Evolutionary conservation across 2,329 filamentous ascomycete species (phyloP).

Genomic region (Alternaria sp.): DNA sequence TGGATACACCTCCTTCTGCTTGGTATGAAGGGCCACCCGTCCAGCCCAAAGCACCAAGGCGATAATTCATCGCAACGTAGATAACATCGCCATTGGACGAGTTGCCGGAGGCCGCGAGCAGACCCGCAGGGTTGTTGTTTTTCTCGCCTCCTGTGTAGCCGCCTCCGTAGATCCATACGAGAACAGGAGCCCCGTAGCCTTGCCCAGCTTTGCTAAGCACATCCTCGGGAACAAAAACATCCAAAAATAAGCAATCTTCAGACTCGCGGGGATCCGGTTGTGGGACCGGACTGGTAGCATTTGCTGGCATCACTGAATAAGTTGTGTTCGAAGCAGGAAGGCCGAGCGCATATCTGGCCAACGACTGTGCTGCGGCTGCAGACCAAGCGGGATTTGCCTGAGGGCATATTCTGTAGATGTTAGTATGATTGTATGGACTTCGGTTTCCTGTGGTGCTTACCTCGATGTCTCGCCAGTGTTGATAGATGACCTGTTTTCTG

Average conservation of each 20-base stretch:
- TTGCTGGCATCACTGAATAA: constrained; percentile 33
- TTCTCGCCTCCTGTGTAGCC: constrained; percentile 52
- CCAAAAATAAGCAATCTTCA: constrained; percentile 59
- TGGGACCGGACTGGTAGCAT: constrained; percentile 29
- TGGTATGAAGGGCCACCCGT: constrained; percentile 42
- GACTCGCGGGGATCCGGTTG: constrained; percentile 37
- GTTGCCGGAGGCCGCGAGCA: constrained; percentile 52
- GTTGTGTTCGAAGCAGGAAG: constrained; percentile 38
- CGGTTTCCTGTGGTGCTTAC: constrained; percentile 22
- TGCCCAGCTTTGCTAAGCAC: constrained; percentile 45
- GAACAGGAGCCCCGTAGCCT: constrained; percentile 49
- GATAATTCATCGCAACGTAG: constrained; percentile 55
- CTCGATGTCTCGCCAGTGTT: constrained; percentile 51
- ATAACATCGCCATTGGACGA: constrained; percentile 51
- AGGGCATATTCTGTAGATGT: constrained; percentile 38
- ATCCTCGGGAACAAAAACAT: constrained; percentile 53
- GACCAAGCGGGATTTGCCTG: constrained; percentile 54
- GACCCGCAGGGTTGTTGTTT: constrained; percentile 48
- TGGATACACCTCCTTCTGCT: constrained; percentile 43
- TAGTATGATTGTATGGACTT: not conserved
- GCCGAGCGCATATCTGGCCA: constrained; percentile 38
- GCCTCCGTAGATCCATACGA: constrained; percentile 60
- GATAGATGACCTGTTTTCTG: constrained; percentile 52
- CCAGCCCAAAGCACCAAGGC: constrained; percentile 51
- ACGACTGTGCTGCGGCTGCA: constrained; percentile 39